Base-by-base conservation (phyloP, 768 basidiomycete genomes). In the Chlorophyllum brunneum region DNA sequence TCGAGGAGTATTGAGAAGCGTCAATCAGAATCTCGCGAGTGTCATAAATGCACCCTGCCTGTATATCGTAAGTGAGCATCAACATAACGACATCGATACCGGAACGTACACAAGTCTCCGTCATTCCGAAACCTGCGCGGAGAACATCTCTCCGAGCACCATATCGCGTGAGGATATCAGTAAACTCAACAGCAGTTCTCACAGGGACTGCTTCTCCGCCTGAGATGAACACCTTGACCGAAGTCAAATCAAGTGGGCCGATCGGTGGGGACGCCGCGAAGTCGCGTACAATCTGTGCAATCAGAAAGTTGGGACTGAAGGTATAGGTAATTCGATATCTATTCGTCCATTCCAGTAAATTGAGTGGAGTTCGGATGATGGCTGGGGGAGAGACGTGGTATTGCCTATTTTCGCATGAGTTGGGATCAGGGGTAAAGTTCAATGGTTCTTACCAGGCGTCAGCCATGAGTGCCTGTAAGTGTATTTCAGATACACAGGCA, bases 51-150 rank as follows among this genome's bases (percentile, higher is more conserved):
- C 48, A 50, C 3, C 48, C 48, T 5, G 48, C 48, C 48, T 50
- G n/a, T 20, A 3, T 5, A 6, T 24, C 2, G 7, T 7, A n/a
- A 26, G n/a, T 30, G 34, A 38, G 11, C 48, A 16, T 30, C 23
- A 18, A 13, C 15, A 18, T 30, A 38, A 5, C 16, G 4, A 13
- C 4, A 22, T 1, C 7, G 3, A 39, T 31, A 27, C 31, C 16
- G n/a, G 20, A 15, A 50, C 48, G 6, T 33, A 50, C 48, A n/a
- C 48, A 40, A n/a, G 48, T 50, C 15, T 50, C 48, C 29, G 48
- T 50, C 48, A 50, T 50, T 4, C 48, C 48, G 22, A 50, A 50
- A 18, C 48, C 48, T n/a, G 48, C 48, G 13, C 48, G 48, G n/a
- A 50, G 39, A 41, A 50, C 48, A 41, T 50, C 39, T 27, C 48